A percentile compares a stretch with the other conserved stretches of the same genome.
These are phyloP conservation scores for Colletotrichum euphorbiae DNA, from an alignment of 2,329 filamentous ascomycete species.

Conservation along the genomic window DNA sequence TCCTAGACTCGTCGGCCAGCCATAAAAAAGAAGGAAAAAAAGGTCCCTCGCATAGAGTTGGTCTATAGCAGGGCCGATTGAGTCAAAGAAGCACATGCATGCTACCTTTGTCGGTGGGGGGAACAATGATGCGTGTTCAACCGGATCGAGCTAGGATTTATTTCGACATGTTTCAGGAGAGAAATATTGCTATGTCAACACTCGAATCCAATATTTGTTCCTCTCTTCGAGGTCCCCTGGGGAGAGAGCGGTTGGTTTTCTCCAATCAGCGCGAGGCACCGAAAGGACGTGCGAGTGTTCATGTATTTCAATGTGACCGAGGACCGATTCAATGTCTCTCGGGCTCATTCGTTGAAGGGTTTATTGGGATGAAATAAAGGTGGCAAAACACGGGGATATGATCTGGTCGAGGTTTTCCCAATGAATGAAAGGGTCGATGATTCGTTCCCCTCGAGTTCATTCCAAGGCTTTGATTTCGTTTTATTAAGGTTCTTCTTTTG, in stretches of 20 bases:
- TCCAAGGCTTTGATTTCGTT: not conserved
- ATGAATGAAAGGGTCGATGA: constrained; percentile 1
- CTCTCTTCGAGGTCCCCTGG: not conserved
- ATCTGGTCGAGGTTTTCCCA: not conserved
- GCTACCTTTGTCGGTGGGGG: constrained; percentile 1
- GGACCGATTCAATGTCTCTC: not conserved
- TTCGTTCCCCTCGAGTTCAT: not conserved
- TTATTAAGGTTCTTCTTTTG: constrained; percentile 2
- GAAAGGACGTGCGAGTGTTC: no score
- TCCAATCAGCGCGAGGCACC: not conserved
- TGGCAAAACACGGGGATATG: no score
- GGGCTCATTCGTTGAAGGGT: no score
- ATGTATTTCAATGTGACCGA: not conserved
- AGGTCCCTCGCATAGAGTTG: no score
- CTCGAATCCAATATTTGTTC: constrained; percentile 14
- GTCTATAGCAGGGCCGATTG: not conserved
- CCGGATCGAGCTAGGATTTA: not conserved
- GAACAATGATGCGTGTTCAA: not conserved
- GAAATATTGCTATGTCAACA: constrained; percentile 19
- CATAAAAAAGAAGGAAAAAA: no score
- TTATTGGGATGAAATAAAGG: no score
- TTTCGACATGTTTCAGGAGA: constrained; percentile 9
- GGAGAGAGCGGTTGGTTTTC: not conserved
- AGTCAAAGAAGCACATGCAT: constrained; percentile 6
- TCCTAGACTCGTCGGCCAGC: no score